Percentiles rank a stretch among this genome's conserved stretches.
phyloP scores from a whole-genome alignment of 2,329 filamentous ascomycete genomes.

The Emmonsiellopsis sp. region DNA sequence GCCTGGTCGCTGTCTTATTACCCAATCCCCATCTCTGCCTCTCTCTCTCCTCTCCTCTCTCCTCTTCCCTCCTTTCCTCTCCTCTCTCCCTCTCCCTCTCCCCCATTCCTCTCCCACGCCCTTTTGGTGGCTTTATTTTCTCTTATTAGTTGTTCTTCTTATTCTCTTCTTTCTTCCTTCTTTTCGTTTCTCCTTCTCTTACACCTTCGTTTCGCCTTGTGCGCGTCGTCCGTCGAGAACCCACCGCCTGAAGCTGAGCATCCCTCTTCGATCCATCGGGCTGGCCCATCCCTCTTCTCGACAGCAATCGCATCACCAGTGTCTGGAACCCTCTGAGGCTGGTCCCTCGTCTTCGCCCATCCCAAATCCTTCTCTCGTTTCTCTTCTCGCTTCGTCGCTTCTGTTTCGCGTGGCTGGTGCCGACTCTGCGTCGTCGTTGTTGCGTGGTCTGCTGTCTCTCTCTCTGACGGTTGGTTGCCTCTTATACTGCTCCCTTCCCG shows the following conservation, averaged over 20 bases:
- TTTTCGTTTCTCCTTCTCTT: not conserved
- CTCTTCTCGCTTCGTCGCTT: conserved; percentile 5
- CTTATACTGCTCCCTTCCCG: not conserved
- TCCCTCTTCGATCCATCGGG: conserved; percentile 9
- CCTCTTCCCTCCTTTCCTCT: not conserved
- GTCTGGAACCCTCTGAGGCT: conserved; percentile 22
- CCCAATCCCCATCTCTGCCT: not conserved
- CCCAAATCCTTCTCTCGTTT: conserved; percentile 10
- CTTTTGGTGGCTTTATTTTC: conserved; percentile 9
- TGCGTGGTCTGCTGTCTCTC: not conserved
- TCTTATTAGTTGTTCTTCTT: conserved; percentile 1
- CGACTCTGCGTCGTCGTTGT: not conserved
- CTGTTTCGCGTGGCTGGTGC: not conserved
- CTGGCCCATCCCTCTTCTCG: conserved; percentile 14
- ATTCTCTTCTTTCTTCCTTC: not conserved
- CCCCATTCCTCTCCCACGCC: conserved; percentile 9
- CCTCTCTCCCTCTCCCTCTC: conserved; percentile 3
- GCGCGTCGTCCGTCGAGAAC: not conserved
- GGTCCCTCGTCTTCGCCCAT: conserved; percentile 24
- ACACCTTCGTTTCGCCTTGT: conserved; percentile 6
- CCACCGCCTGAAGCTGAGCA: not conserved
- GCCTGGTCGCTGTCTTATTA: conserved; percentile 1
- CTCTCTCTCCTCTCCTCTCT: conserved; percentile 4
- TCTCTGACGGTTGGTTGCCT: not conserved
- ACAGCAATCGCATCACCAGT: conserved; percentile 15